Conservation (phyloP, 2,329 filamentous ascomycete species). For the Calonectria naviculata region DNA sequence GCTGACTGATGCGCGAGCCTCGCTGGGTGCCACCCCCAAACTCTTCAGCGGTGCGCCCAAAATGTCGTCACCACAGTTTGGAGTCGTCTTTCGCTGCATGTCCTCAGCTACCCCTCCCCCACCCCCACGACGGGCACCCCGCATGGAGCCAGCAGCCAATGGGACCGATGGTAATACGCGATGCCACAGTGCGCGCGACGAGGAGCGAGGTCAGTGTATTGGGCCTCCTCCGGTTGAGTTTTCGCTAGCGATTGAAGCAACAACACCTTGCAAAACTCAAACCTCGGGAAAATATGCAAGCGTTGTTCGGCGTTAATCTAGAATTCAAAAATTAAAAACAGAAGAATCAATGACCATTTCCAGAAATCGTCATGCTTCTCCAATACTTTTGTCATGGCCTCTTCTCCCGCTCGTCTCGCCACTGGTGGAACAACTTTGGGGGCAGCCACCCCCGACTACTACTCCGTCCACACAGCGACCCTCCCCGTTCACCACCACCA, state of each 20-base stretch:
- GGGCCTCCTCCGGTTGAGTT: background rate
- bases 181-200: constrained; percentile 9
- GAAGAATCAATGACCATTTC: background rate
- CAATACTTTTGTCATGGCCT: background rate
- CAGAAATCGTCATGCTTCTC: background rate
- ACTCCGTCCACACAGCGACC: constrained; percentile 19
- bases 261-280: background rate
- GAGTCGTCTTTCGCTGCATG: background rate
- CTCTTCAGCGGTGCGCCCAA: background rate
- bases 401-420: background rate
- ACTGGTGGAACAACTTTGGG: constrained; percentile 41
- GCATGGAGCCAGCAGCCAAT: constrained; percentile 9
- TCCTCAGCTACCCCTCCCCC: constrained; percentile 24
- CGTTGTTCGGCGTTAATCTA: background rate
- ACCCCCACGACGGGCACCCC: constrained; percentile 19
- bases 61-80: background rate
- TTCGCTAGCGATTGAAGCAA: background rate
- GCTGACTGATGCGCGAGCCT: background rate
- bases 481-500: constrained; percentile 12
- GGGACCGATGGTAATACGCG: background rate
- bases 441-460: constrained; percentile 22
- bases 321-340: background rate
- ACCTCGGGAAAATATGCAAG: background rate
- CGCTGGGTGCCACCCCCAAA: background rate
- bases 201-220: background rate